A percentile compares a stretch with the other conserved stretches of the same genome.
These are phyloP conservation scores for Barnettozyma pratensis DNA, from an alignment of 805 yeast species.

Conservation along the genomic window DNA sequence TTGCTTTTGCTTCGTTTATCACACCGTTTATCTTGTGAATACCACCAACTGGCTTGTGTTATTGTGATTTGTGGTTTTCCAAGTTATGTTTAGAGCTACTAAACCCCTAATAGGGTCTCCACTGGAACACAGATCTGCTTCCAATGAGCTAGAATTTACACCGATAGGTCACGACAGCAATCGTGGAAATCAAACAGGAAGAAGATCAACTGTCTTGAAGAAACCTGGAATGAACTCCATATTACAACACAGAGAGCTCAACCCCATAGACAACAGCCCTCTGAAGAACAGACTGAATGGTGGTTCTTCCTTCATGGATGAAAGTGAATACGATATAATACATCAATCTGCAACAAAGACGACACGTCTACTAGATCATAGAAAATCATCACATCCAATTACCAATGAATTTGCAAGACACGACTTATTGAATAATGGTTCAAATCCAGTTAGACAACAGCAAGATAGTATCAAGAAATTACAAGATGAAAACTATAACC, in stretches of 20 bases:
- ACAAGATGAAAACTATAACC: conserved; percentile 38
- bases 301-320: conserved; percentile 24
- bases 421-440: conserved; percentile 20
- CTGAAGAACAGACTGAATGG: conserved; percentile 20
- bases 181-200: neutral
- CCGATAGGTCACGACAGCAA: conserved; percentile 32
- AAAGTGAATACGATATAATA: conserved; percentile 20
- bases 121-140: conserved; percentile 12
- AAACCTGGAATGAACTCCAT: neutral
- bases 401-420: conserved; percentile 13
- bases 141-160: conserved; percentile 33
- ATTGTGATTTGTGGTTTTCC: neutral
- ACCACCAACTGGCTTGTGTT: neutral
- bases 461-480: conserved; percentile 27
- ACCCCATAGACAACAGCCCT: conserved; percentile 16
- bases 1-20: neutral
- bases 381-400: conserved; percentile 17
- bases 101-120: conserved; percentile 29
- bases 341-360: conserved; percentile 11
- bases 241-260: conserved; percentile 6
- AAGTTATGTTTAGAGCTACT: conserved; percentile 23
- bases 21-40: neutral
- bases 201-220: neutral
- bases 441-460: conserved; percentile 28
- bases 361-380: neutral